Evolutionary conservation across 768 basidiomycete genomes (phyloP), one percentile per base, ranked within the genome.

Genomic region (Phylloporus arenicola): DNA sequence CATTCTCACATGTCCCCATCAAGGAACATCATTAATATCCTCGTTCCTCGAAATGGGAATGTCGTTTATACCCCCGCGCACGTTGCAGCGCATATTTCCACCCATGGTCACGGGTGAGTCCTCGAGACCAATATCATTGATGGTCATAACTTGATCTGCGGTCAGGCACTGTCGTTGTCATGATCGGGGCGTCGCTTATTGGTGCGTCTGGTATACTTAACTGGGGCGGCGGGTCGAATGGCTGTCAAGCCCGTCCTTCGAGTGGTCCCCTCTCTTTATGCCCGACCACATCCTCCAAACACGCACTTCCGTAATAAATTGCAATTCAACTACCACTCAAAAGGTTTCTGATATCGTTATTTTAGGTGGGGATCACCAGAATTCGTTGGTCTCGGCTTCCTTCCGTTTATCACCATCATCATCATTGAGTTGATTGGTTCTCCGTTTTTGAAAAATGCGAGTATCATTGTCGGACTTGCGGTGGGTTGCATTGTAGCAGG

Each of bases 361-460:
- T 27, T 16, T 33, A 82, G 80, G 6, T 92, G 87, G 86, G 90
- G 87, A 9, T 84, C 84, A 0, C 83, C 90, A 0, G 78, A 90
- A 61, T 89, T 88, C 69, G 85, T 92, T 42, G 90, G 91, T 4
- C 78, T 94, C 22, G 91, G 91, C 0, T 92, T 94, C 75, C 73
- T 92, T 25, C 84, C 84, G 0, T 92, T 92, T 68, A 59, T 82
- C 43, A 74, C 79, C 10, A 91, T 91, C 58, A 77, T 92, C 57
- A 63, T 92, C 24, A 84, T 84, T 1, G 89, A 93, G 63, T 67
- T 92, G 17, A 88, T 91, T 55, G 91, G 90, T 7, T 84, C 83
- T 4, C 91, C 89, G 0, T 92, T 93, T 72, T 67, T 93, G 61
- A 86, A 86, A 69, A 91, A 90, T 58, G 77, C 81, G 48, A 83